Evolutionary conservation across 2,329 filamentous ascomycete genomes (phyloP), one percentile per base, ranked within the genome.

Genomic region (Ceratocystis alfenasii): DNA sequence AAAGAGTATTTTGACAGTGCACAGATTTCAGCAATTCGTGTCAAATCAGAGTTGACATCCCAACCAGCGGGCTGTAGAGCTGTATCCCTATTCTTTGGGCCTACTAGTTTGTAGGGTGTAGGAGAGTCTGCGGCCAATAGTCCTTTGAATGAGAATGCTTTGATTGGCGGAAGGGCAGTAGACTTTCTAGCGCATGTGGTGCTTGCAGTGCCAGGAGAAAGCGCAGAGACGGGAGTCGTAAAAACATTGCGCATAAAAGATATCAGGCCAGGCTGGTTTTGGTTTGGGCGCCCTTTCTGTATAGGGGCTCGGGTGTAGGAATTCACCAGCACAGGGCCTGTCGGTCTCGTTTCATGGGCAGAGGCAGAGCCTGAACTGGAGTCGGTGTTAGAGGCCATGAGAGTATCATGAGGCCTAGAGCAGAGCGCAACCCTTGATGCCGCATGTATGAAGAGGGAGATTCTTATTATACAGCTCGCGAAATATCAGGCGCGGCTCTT

Each of bases 131-230:
- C 75, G 75, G 68, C 79, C 77, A 87, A 80, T 71, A 87, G 85
- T 68, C 80, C 82, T 72, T 83, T 85, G 75, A 86, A 86, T 64
- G 79, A 83, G 70, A 86, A 87, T 12, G 83, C 84, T 68, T 86
- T 83, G 17, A 86, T 73, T 0, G 84, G 82, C 0, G 84, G 84
- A 12, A 87, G 76, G 7, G 45, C 48, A n/a, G 64, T 50, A 48
- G 33, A 44, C 5, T 41, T 30, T 62, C 7, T 48, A 17, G 25
- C 44, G 25, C 8, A 41, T 41, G 30, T 55, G 36, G 50, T 44
- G 22, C n/a, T 15, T 48, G 1, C 12, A 25, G 41, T 17, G 5
- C 5, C 15, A 22, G 5, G 17, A 22, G 53, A 50, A 5, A 20
- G 63, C 12, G 53, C 7, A 30, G 36, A 41, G 41, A 25, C 7